Evolutionary conservation across 1,284 basidiomycete genomes (phyloP), one percentile per base, ranked within the genome.

Genomic region (Kwoniella shivajii): DNA sequence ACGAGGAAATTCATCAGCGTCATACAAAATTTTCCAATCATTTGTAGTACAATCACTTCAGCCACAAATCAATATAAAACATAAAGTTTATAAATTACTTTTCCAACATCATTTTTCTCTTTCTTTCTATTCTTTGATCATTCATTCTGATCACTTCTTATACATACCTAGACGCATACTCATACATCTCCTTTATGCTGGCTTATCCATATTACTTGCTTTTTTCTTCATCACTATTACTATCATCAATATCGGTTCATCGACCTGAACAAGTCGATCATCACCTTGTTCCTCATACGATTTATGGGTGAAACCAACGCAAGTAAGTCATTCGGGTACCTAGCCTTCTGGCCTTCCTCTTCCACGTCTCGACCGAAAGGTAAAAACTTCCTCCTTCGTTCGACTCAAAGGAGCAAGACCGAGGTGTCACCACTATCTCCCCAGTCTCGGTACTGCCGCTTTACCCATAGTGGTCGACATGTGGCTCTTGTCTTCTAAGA

Each of bases 161-260:
- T 38, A 6, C 22, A 31, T 24, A 41, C 22, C 26, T 9, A 43
- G 26, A 4, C 37, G 6, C 45, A 11, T 31, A 10, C 33, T 22
- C 10, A 47, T 14, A 47, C 13, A 47, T 30, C 45, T 47, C 45
- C n/a, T n/a, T n/a, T 16, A 47, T 47, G 45, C 45, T 47, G 45
- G 36, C 36, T 36, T 13, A 34, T 36, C 33, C 6, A 6, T 30
- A 16, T 47, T 34, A 16, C 36, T 14, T 47, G 7, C 20, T 18
- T 20, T 39, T 16, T 16, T 47, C 31, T 7, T 34, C 31, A 6
- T 47, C 22, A 20, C 26, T 6, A n/a, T n/a, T 47, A 34, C 31
- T 36, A 13, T 18, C 22, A 7, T 36, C 13, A 34, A 7, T 4
- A 20, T n/a, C 26, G 36, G 26, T 24, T n/a, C n/a, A 33, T 14